Base-by-base conservation (phyloP, 768 basidiomycete genomes). In the Myochromella boudieri region DNA sequence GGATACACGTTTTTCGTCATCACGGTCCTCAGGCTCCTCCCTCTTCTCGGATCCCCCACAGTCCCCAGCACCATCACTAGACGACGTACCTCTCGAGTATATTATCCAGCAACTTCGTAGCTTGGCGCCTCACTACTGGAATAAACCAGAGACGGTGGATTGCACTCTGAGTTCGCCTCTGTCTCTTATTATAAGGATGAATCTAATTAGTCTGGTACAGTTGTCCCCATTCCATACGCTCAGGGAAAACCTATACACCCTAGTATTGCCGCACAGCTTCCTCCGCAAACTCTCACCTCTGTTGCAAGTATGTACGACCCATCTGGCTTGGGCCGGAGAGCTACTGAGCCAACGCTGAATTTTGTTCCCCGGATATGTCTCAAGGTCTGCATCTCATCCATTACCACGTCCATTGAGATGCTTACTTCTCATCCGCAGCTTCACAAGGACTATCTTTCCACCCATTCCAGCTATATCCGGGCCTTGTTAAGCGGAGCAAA, bases 391-490 rank as follows among this genome's bases (percentile, higher is more conserved):
- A n/a, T 48, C n/a, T 31, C 6, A 22, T 14, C 25, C 22, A 18
- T 21, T 14, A 15, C 20, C 37, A 18, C 11, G 7, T 39, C 27
- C 15, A 12, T 27, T 15, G 34, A 17, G 18, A 37, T 37, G 37
- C 37, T 56, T 17, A 46, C 33, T 54, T 40, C 54, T 44, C 21
- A 24, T 32, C 38, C 20, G 20, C 56, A 91, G 89, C 68, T 93
- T 21, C 92, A 95, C 58, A 74, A 80, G 52, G 87, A 89, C 60
- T 91, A 85, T 59, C 78, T 95, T 34, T 80, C 82, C n/a, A 82
- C 87, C 14, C 89, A 92, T 63, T 93, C 91, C 0, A 74, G 75
- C 33, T 81, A 91, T 43, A 70, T 94, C 37, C 74, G 83, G 28
- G 78, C 76, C 6, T 74, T 94, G 32, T 80, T 94, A 60, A 81